phyloP scores from a whole-genome alignment of 805 yeast genomes.

The Cyberlindnera mrakii region DNA sequence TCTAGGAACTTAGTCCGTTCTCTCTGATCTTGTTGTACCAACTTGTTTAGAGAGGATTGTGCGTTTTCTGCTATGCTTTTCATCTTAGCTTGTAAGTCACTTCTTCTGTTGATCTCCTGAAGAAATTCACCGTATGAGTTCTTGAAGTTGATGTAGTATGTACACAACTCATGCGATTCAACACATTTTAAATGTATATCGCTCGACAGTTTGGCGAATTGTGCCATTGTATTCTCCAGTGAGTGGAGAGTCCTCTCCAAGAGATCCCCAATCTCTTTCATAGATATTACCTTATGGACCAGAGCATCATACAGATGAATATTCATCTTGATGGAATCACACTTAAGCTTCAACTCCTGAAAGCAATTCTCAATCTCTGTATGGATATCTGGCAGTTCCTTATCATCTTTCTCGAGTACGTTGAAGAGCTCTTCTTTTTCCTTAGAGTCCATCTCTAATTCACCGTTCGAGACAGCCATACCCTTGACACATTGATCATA shows the following conservation, averaged over 20 bases:
- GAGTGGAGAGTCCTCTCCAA: slow-evolving; percentile 8
- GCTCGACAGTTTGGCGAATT: slow-evolving; percentile 1
- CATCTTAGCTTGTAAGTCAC: slow-evolving; percentile 35
- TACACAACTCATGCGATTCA: slow-evolving; percentile 30
- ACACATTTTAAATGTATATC: slow-evolving; percentile 14
- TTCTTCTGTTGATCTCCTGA: slow-evolving; percentile 48
- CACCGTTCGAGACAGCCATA: slow-evolving; percentile 27
- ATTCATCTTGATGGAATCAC: neutral
- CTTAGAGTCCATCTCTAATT: slow-evolving; percentile 20
- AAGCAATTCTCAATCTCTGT: slow-evolving; percentile 33
- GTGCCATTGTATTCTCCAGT: slow-evolving; percentile 13
- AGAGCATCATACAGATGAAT: neutral
- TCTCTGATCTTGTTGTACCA: slow-evolving; percentile 39
- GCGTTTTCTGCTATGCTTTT: slow-evolving; percentile 35
- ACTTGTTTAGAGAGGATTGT: slow-evolving; percentile 29
- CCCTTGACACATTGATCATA: slow-evolving; percentile 71
- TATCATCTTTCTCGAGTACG: slow-evolving; percentile 46
- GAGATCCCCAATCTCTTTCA: slow-evolving; percentile 7
- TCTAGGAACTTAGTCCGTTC: slow-evolving; percentile 38
- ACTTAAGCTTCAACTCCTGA: neutral
- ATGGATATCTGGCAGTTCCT: slow-evolving; percentile 53
- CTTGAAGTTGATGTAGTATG: slow-evolving; percentile 46
- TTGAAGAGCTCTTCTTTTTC: slow-evolving; percentile 35
- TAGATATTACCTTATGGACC: neutral
- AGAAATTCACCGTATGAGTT: slow-evolving; percentile 46